Conservation (phyloP, 2,329 filamentous ascomycete genomes). For the Xylaria sp. region DNA sequence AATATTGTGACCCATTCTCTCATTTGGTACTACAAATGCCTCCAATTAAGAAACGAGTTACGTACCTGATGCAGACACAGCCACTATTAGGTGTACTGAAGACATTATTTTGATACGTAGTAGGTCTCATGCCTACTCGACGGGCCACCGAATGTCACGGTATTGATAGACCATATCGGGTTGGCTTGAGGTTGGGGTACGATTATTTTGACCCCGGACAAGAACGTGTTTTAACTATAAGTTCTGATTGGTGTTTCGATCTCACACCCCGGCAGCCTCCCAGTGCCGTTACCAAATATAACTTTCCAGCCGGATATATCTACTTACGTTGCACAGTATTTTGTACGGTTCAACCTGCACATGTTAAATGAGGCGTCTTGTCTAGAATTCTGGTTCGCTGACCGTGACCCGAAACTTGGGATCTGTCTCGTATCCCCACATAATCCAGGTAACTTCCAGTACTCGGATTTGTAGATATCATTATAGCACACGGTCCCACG, state of each 20-base stretch:
- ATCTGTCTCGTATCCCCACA: conserved; percentile 19
- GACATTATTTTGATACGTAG: not conserved
- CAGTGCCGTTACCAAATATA: not conserved
- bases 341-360: not conserved
- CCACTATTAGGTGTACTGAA: conserved; percentile 6
- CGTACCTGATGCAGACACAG: not conserved
- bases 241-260: conserved; percentile 23
- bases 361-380: conserved; percentile 2
- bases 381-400: conserved; percentile 7
- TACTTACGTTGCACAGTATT: not conserved
- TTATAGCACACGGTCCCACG: conserved; percentile 23
- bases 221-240: conserved; percentile 15
- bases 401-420: conserved; percentile 6
- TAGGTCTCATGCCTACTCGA: not conserved
- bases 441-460: not conserved
- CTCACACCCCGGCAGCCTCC: conserved; percentile 16
- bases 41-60: not conserved
- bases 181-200: conserved; percentile 1
- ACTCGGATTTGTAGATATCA: conserved; percentile 10
- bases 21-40: not conserved
- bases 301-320: conserved; percentile 1
- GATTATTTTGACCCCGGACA: conserved; percentile 1
- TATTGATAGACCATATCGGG: not conserved
- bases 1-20: conserved; percentile 10
- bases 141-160: not conserved